Conservation (phyloP, 257 asterid genomes). For the Ocimum tenuiflorum region DNA sequence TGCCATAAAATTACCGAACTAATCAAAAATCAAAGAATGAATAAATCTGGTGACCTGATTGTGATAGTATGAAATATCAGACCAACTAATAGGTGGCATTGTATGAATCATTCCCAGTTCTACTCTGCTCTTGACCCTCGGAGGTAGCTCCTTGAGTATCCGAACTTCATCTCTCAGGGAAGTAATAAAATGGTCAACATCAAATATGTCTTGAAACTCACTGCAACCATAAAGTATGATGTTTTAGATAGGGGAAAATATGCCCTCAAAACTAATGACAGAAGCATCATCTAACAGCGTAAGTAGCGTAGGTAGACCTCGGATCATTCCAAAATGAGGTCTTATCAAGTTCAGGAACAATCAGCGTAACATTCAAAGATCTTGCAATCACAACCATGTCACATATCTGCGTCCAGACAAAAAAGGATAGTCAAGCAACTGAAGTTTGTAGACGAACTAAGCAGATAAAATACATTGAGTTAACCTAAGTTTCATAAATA, state of each 20-base stretch:
- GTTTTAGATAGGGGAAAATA: background rate
- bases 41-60: slow-evolving; percentile 56
- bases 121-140: slow-evolving; percentile 74
- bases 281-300: background rate
- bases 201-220: slow-evolving; percentile 87
- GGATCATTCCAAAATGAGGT: slow-evolving; percentile 98
- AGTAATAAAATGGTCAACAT: slow-evolving; percentile 81
- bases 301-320: slow-evolving; percentile 37
- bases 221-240: slow-evolving; percentile 29
- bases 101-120: slow-evolving; percentile 62
- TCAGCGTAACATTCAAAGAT: slow-evolving; percentile 75
- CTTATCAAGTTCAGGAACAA: slow-evolving; percentile 94
- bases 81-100: slow-evolving; percentile 96
- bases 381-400: slow-evolving; percentile 98
- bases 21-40: slow-evolving; percentile 14
- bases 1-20: background rate
- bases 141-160: slow-evolving; percentile 81
- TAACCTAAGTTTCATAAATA: background rate
- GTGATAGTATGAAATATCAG: slow-evolving; percentile 81
- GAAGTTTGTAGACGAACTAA: background rate
- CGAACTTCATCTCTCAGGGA: slow-evolving; percentile 97
- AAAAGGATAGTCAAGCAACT: background rate
- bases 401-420: slow-evolving; percentile 53
- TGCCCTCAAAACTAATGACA: background rate
- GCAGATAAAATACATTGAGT: background rate